Percentiles rank a stretch among this genome's conserved stretches.
Evolutionary conservation across 179 eudicot species (phyloP).

Genomic region (Vitellaria paradoxa): DNA sequence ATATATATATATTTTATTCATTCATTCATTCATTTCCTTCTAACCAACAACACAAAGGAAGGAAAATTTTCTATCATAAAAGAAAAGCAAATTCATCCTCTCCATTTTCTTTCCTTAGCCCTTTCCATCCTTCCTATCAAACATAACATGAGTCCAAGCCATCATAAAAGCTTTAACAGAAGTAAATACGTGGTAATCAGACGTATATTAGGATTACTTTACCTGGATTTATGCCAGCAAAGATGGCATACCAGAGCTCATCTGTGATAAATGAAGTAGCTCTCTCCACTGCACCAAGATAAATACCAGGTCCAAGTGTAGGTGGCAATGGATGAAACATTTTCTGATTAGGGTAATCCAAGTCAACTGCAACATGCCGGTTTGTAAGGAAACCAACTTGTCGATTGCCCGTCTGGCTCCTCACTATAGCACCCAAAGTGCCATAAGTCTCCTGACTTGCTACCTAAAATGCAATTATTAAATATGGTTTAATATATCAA

Average conservation of each 20-base stretch:
- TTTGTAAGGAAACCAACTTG: slow-evolving; percentile 96
- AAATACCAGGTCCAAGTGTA: slow-evolving; percentile 93
- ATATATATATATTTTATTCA: no score
- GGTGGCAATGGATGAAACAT: slow-evolving; percentile 99
- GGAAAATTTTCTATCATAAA: no score
- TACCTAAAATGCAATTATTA: slow-evolving; percentile 43
- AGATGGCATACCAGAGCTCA: slow-evolving; percentile 93
- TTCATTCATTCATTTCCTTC: no score
- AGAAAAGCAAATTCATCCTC: no score
- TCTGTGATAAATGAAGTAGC: slow-evolving; percentile 96
- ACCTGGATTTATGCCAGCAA: slow-evolving; percentile 98
- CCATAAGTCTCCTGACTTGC: slow-evolving; percentile 98
- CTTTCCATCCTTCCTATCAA: no score
- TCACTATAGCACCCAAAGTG: slow-evolving; percentile 93
- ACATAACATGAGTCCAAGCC: background rate
- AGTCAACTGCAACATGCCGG: slow-evolving; percentile 91
- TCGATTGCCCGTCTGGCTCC: slow-evolving; percentile 89
- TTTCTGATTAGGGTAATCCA: slow-evolving; percentile 94
- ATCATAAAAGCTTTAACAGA: background rate
- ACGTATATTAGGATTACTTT: slow-evolving; percentile 7
- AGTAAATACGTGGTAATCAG: no score
- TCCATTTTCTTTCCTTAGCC: no score
- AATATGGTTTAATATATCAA: background rate
- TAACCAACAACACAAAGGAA: no score
- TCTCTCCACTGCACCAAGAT: slow-evolving; percentile 95